These are phyloP conservation scores for Hyphodiscus hymeniophilus DNA, from an alignment of 495 filamentous ascomycete genomes.

Conservation along the genomic window DNA sequence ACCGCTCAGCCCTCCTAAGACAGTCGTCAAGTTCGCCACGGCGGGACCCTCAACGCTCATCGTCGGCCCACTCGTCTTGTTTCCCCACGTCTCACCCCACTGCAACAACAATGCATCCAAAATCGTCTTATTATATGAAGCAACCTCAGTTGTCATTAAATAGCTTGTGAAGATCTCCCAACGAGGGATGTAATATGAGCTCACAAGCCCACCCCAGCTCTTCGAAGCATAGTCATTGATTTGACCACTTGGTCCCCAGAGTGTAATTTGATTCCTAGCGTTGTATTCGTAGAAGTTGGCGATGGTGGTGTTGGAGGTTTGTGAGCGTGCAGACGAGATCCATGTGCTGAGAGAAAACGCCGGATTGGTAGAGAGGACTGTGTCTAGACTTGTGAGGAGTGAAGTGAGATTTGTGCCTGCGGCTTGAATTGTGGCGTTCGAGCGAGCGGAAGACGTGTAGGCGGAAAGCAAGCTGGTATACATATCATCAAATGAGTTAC, in stretches of 20 bases:
- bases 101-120: slow-evolving; percentile 23
- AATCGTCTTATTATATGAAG: slow-evolving; percentile 28
- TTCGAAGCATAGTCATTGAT: slow-evolving; percentile 45
- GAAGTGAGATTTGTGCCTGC: slow-evolving; percentile 26
- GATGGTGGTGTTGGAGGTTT: slow-evolving; percentile 23
- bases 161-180: slow-evolving; percentile 43
- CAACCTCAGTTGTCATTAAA: slow-evolving; percentile 24
- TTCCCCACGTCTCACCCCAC: slow-evolving; percentile 37
- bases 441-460: slow-evolving; percentile 24
- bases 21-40: background rate
- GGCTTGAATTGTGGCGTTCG: slow-evolving; percentile 15
- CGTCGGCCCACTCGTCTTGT: background rate
- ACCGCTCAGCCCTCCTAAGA: background rate
- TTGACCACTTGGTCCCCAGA: slow-evolving; percentile 44
- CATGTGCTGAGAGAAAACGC: slow-evolving; percentile 38
- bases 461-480: slow-evolving; percentile 32
- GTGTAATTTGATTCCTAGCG: slow-evolving; percentile 45
- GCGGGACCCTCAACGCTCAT: background rate
- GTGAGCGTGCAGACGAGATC: slow-evolving; percentile 32
- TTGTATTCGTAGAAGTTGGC: slow-evolving; percentile 40
- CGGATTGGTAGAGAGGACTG: slow-evolving; percentile 35
- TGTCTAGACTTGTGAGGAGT: slow-evolving; percentile 33
- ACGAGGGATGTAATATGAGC: slow-evolving; percentile 38
- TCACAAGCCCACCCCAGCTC: slow-evolving; percentile 39
- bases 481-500: slow-evolving; percentile 35